These are phyloP conservation scores for Oemleria cerasiformis DNA, from an alignment of 306 rosid species.

Conservation along the genomic window DNA sequence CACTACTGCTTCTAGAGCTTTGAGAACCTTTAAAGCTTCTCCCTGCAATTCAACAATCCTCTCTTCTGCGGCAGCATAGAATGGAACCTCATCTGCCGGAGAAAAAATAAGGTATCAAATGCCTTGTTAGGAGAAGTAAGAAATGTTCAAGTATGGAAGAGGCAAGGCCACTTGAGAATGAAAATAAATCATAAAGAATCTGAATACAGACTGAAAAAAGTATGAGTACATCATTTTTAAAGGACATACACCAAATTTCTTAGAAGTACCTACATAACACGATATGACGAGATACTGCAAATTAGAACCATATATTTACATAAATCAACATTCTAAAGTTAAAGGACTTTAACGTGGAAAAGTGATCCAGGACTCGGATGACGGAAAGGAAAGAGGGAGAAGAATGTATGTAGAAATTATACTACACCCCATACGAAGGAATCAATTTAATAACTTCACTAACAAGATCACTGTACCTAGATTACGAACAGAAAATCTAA, in stretches of 20 bases:
- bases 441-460: not conserved
- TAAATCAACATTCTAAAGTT: not conserved
- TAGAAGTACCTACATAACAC: not conserved
- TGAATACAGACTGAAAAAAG: not conserved
- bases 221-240: not conserved
- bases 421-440: not conserved
- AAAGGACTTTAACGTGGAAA: slow-evolving; percentile 8
- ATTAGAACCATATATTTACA: not conserved
- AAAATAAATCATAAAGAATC: not conserved
- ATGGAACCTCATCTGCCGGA: slow-evolving; percentile 78
- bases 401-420: not conserved
- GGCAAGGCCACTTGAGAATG: not conserved
- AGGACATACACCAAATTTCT: not conserved
- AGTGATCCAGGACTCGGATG: not conserved
- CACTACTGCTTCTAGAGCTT: slow-evolving; percentile 81
- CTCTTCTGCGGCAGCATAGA: slow-evolving; percentile 83
- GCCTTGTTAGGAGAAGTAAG: not conserved
- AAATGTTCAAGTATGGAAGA: slow-evolving; percentile 7
- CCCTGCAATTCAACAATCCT: slow-evolving; percentile 95
- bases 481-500: not conserved
- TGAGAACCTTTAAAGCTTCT: slow-evolving; percentile 80
- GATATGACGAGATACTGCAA: not conserved
- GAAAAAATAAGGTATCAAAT: slow-evolving; percentile 21
- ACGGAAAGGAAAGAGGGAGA: not conserved
- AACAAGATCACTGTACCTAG: not conserved